Base-by-base conservation (phyloP, 805 yeast genomes). In the Groenewaldozyma tartarivorans region DNA sequence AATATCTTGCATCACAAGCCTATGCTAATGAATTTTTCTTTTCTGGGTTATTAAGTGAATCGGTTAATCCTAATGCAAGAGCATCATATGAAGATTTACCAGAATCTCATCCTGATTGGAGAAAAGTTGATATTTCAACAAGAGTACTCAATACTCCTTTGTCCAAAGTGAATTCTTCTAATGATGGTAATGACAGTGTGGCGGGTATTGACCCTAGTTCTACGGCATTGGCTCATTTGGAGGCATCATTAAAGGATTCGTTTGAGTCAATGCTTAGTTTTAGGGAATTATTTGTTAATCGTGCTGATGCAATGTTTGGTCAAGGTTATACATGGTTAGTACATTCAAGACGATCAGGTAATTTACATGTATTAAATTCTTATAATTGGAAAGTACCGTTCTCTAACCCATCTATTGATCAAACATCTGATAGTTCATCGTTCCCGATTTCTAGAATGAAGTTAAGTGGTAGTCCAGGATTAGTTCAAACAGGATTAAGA, bases 261-360 rank as follows among this genome's bases (percentile, higher is more conserved):
- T 85, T 90, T 61, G 95, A 94, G 11, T 81, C 94, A 0, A 48
- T 83, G 3, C 70, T 70, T 13, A 90, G 90, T 57, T 82, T 92
- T 62, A 72, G 82, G 48, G 79, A 87, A 11, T 70, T 86, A 38
- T 60, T 90, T 35, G 54, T 86, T 46, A 74, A 77, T 51, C 77
- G 94, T 2, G 86, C 87, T 13, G 63, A 67, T 35, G 74, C 85
- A 7, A 77, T 84, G 50, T 80, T 84, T 49, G 97, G 97, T 39
- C 94, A 87, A 60, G 98, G 98, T 2, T 77, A 70, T 55, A 79
- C 87, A n/a, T 92, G 98, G 97, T 66, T 92, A 20, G 81, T 90
- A 32, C 39, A 38, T 33, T 39, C 36, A 5, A 57, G 65, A 63
- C 50, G 48, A 26, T 42, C 44, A 17, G 39, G 51, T 22, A 35